These are phyloP conservation scores for Chalara sp. DNA, from an alignment of 2,329 filamentous ascomycete genomes.

Conservation along the genomic window DNA sequence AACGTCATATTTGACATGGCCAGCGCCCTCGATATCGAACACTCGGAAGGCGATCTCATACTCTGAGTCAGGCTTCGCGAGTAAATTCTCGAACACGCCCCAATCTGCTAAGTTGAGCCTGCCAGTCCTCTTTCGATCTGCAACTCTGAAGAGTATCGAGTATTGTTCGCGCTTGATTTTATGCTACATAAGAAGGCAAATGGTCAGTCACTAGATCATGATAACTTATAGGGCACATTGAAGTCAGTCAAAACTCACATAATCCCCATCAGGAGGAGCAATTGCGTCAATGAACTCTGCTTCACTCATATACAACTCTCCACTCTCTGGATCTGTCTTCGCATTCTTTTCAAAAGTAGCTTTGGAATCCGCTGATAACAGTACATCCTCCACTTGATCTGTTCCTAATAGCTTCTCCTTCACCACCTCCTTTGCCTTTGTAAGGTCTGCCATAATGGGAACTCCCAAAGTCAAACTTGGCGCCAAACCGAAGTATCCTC, in stretches of 20 bases:
- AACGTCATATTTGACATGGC: conserved; percentile 82
- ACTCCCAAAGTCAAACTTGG: neutral
- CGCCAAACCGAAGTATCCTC: too few relatives aligned
- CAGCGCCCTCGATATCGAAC: conserved; percentile 81
- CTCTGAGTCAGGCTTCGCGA: conserved; percentile 91
- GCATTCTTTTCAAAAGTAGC: conserved; percentile 72
- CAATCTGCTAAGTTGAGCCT: conserved; percentile 78
- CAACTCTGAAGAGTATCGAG: conserved; percentile 84
- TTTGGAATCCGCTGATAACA: conserved; percentile 69
- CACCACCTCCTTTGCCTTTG: conserved; percentile 48
- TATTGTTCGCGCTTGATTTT: conserved; percentile 98
- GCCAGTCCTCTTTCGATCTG: conserved; percentile 70
- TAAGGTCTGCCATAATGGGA: conserved; percentile 22
- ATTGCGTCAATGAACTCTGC: conserved; percentile 90
- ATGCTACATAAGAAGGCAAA: conserved; percentile 51
- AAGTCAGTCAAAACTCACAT: conserved; percentile 55
- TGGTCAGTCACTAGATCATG: conserved; percentile 21
- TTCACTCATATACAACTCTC: conserved; percentile 72
- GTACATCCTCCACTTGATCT: conserved; percentile 38
- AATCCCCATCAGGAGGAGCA: conserved; percentile 81
- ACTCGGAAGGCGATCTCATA: conserved; percentile 98
- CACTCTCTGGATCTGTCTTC: conserved; percentile 64
- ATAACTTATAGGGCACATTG: neutral
- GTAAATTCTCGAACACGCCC: conserved; percentile 88
- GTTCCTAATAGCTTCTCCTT: conserved; percentile 73